Conservation (phyloP, 306 rosid species). For the Prunus mume region DNA sequence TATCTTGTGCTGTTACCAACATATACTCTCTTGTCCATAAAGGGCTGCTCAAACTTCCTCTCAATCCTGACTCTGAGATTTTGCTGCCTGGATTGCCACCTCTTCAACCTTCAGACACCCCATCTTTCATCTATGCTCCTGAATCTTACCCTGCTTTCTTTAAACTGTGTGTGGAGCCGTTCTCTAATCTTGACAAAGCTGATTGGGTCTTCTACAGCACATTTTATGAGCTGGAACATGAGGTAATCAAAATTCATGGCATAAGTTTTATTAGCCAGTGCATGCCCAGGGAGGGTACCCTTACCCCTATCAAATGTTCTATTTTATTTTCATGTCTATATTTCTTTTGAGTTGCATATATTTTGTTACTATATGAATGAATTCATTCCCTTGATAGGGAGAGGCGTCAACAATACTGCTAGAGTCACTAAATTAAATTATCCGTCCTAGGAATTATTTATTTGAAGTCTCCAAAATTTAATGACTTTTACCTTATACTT, state of each 20-base stretch:
- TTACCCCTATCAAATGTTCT: no score
- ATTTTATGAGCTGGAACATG: constrained; percentile 28
- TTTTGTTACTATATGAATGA: no score
- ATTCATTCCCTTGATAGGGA: no score
- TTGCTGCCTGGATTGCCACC: constrained; percentile 25
- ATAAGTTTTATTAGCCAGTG: no score
- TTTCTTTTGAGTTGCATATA: no score
- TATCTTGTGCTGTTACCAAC: constrained; percentile 24
- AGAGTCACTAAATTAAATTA: no score
- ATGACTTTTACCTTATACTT: no score
- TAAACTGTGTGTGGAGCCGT: constrained; percentile 17
- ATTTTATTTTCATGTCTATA: no score
- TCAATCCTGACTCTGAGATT: constrained; percentile 1
- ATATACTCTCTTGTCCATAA: constrained; percentile 25
- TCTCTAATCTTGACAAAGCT: constrained; percentile 35
- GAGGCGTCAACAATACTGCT: no score
- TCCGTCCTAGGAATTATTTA: no score
- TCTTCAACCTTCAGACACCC: constrained; percentile 27
- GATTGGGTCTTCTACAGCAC: constrained; percentile 40
- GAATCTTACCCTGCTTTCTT: not conserved
- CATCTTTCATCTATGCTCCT: constrained; percentile 27
- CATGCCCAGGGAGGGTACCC: no score
- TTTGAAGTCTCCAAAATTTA: no score
- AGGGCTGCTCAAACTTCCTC: constrained; percentile 26
- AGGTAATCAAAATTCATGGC: constrained; percentile 11